A percentile compares a stretch with the other conserved stretches of the same genome.
These are phyloP conservation scores for Oryza longistaminata DNA, from an alignment of 176 grass and related monocot species.

Conservation along the genomic window DNA sequence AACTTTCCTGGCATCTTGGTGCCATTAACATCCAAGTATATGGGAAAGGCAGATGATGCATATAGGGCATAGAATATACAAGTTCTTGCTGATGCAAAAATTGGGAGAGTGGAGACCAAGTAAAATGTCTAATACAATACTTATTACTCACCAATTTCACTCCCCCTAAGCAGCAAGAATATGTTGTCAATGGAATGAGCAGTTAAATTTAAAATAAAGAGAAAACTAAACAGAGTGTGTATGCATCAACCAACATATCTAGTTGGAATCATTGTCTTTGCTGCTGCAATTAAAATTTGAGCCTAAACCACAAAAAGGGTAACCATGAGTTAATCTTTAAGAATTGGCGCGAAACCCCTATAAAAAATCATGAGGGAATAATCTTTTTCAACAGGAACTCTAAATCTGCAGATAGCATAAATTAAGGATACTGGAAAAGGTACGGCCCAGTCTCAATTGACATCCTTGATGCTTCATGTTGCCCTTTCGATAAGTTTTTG, in stretches of 20 bases:
- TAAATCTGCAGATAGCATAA: neutral
- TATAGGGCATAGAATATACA: neutral
- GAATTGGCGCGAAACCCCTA: neutral
- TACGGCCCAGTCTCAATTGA: conserved; percentile 88
- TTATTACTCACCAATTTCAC: neutral
- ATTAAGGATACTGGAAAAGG: conserved; percentile 76
- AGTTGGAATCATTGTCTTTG: neutral
- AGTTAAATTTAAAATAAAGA: neutral
- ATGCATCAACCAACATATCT: neutral
- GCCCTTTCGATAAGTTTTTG: conserved; percentile 83
- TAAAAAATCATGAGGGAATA: neutral
- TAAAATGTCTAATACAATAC: neutral
- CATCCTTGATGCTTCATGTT: conserved; percentile 80
- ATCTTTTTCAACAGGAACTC: neutral
- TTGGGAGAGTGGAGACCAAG: neutral
- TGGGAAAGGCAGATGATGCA: neutral
- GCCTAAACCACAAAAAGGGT: neutral
- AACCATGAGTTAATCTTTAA: neutral
- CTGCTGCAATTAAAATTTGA: neutral
- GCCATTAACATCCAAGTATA: neutral
- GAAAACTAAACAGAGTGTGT: neutral
- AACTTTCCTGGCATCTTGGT: neutral
- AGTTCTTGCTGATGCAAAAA: neutral
- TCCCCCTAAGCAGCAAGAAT: neutral
- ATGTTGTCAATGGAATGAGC: neutral